Evolutionary conservation across 805 yeast species (phyloP).

Genomic region (Saturnispora zaruensis): DNA sequence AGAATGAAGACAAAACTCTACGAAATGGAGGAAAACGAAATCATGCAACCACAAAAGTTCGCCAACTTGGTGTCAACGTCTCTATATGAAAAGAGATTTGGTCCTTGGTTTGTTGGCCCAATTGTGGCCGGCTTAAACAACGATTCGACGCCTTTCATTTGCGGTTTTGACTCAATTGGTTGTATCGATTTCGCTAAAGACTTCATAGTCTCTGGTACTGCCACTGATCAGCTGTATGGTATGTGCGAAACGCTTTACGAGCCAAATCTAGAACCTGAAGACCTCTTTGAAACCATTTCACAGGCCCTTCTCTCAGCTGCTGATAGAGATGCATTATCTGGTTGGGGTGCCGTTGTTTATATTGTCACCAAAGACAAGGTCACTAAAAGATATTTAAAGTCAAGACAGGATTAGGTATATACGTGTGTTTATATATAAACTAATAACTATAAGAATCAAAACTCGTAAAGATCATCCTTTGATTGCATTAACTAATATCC

Average conservation of each 20-base stretch:
- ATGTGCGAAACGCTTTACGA: conserved; percentile 97
- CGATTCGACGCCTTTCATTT: conserved; percentile 77
- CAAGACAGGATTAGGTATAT: conserved; percentile 76
- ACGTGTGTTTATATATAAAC: not conserved
- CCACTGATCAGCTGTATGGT: conserved; percentile 93
- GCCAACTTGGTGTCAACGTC: conserved; percentile 89
- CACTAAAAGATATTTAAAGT: conserved; percentile 75
- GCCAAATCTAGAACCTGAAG: conserved; percentile 89
- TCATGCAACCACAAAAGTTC: conserved; percentile 86
- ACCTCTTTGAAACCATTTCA: conserved; percentile 88
- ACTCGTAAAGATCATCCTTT: too few species aligned
- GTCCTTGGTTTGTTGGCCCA: conserved; percentile 96
- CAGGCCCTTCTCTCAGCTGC: conserved; percentile 91
- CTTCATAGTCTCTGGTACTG: conserved; percentile 93
- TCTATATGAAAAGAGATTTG: conserved; percentile 83
- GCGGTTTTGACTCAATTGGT: conserved; percentile 95
- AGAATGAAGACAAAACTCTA: conserved; percentile 81
- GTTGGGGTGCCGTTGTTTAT: conserved; percentile 98
- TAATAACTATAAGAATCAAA: not conserved
- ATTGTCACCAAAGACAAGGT: conserved; percentile 88
- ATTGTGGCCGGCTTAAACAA: conserved; percentile 90
- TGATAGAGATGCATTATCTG: conserved; percentile 94
- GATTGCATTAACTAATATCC: too few species aligned
- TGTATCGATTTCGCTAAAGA: conserved; percentile 93
- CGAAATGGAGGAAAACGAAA: conserved; percentile 83